phyloP scores from a whole-genome alignment of 768 basidiomycete genomes.

The Phylloporus scabripes region DNA sequence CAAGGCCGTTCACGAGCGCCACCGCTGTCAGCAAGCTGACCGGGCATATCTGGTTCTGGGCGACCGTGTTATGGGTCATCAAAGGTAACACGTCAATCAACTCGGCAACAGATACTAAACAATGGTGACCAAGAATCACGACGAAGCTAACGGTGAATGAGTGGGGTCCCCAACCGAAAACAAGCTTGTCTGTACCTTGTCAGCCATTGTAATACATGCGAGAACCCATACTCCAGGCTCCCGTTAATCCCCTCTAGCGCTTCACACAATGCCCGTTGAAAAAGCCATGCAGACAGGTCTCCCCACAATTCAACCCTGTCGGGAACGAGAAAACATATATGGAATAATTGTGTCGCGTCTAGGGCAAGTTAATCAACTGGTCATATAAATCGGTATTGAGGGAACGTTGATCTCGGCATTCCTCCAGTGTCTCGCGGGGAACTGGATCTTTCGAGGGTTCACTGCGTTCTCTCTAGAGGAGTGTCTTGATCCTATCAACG shows the following conservation, averaged over 20 bases:
- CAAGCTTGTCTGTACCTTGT: conserved; percentile 42
- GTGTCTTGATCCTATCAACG: conserved; percentile 37
- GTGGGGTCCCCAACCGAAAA: neutral
- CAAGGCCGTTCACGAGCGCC: conserved; percentile 44
- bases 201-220: conserved; percentile 53
- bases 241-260: neutral
- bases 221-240: conserved; percentile 50
- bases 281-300: neutral
- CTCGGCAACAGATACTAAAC: conserved; percentile 46
- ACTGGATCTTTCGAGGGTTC: conserved; percentile 12
- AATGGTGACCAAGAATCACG: conserved; percentile 58
- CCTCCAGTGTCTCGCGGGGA: neutral
- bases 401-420: neutral
- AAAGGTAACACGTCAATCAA: conserved; percentile 47
- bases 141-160: conserved; percentile 43
- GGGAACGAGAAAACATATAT: conserved; percentile 47
- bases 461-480: conserved; percentile 38
- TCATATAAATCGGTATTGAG: conserved; percentile 36
- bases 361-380: conserved; percentile 47
- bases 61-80: conserved; percentile 30
- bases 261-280: neutral
- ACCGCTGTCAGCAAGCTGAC: conserved; percentile 50
- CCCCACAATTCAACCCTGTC: conserved; percentile 12
- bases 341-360: conserved; percentile 55
- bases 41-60: conserved; percentile 48